A percentile compares a stretch with the other conserved stretches of the same genome.
These are phyloP conservation scores for Cucurbita ficifolia DNA, from an alignment of 306 rosid species.

Conservation along the genomic window DNA sequence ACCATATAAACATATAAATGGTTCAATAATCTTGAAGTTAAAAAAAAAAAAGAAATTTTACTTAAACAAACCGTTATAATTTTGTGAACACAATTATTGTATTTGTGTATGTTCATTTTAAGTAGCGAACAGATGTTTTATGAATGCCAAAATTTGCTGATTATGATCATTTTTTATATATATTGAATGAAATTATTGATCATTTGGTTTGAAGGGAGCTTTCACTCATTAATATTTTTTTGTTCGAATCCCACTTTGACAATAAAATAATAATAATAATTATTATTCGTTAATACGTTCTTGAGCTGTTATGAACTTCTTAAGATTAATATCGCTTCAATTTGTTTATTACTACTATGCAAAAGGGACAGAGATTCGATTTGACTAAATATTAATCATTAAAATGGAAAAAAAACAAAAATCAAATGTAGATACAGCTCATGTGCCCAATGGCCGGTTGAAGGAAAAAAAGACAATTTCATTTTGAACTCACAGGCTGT, in stretches of 20 bases:
- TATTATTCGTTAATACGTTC: background rate
- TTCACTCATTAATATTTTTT: too few relatives aligned
- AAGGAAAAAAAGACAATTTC: background rate
- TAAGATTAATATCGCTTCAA: background rate
- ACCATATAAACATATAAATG: too few relatives aligned
- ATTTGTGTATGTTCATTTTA: too few relatives aligned
- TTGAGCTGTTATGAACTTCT: background rate
- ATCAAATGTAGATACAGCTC: background rate
- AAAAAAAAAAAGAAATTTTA: too few relatives aligned
- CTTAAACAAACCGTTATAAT: too few relatives aligned
- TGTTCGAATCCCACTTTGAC: background rate
- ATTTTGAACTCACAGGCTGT: background rate
- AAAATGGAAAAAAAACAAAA: background rate
- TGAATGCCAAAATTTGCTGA: too few relatives aligned
- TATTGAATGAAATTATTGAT: too few relatives aligned
- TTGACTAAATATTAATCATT: background rate
- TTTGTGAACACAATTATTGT: too few relatives aligned
- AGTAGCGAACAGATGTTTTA: too few relatives aligned
- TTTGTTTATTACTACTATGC: background rate
- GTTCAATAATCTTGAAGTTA: too few relatives aligned
- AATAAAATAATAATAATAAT: too few relatives aligned
- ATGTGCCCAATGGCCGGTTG: background rate
- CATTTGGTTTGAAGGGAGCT: background rate
- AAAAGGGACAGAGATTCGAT: background rate
- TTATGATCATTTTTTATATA: too few relatives aligned